These are phyloP conservation scores for Exophiala viscosa DNA, from an alignment of 2,329 filamentous ascomycete species.

Conservation along the genomic window DNA sequence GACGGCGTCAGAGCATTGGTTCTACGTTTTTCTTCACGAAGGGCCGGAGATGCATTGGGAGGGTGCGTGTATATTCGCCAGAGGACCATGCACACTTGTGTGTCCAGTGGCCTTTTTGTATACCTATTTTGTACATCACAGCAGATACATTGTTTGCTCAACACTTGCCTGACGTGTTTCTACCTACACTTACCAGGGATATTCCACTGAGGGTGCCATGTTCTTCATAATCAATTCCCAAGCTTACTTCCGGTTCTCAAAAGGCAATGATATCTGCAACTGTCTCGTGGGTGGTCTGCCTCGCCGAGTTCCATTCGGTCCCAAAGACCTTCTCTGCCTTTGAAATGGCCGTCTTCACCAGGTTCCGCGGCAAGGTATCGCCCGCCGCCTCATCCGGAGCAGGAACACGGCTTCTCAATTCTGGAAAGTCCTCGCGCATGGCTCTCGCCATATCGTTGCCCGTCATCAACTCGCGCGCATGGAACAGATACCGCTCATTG, in stretches of 20 bases:
- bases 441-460: background rate
- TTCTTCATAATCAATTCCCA: too few relatives aligned
- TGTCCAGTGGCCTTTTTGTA: too few relatives aligned
- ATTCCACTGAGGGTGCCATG: too few relatives aligned
- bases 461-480: conserved; percentile 8
- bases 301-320: conserved; percentile 7
- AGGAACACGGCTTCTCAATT: conserved; percentile 4
- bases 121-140: too few relatives aligned
- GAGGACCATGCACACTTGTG: too few relatives aligned
- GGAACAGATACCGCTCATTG: conserved; percentile 11
- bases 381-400: conserved; percentile 1
- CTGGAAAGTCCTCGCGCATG: conserved; percentile 10
- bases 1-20: too few relatives aligned
- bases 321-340: conserved; percentile 14
- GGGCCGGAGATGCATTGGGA: too few relatives aligned
- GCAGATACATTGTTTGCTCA: too few relatives aligned
- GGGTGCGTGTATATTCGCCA: too few relatives aligned
- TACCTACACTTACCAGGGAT: too few relatives aligned
- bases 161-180: too few relatives aligned
- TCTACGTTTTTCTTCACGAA: too few relatives aligned
- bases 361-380: background rate
- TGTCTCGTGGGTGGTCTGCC: conserved; percentile 7
- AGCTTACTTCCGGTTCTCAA: background rate
- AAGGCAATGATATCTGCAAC: conserved; percentile 11
- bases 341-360: conserved; percentile 7